Evolutionary conservation across 495 filamentous ascomycete genomes (phyloP), one percentile per base, ranked within the genome.

Genomic region (Aspergillus heteromorphus): DNA sequence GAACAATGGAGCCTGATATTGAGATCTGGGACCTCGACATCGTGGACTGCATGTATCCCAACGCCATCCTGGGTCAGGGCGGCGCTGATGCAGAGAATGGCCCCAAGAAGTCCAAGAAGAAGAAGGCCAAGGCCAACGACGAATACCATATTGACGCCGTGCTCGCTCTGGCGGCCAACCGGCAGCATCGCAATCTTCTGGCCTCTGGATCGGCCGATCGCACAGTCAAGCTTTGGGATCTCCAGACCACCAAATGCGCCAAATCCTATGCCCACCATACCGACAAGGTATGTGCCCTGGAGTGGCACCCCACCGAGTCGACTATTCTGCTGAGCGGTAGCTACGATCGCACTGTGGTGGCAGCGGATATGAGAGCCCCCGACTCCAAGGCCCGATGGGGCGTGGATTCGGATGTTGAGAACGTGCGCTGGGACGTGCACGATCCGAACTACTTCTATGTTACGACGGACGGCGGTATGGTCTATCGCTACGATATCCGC

Each of bases 1-100:
- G 93, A 49, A 97, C 95, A 1, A 95, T 97, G 79, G 93, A 97
- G 62, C 91, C 93, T 1, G 93, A 99, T 65, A 97, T 99, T 60
- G 93, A 99, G 76, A 83, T 99, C 40, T 99, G 93, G 93, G 89
- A 99, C 68, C 77, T 99, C 40, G 93, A 97, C 65, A 84, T 88
- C 1, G 83, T 99, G 40, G 93, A 99, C 74, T 86, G 86, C 78
- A 95, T 99, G 87, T 97, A 95, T 66, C 93, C 95, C 18, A 91
- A 96, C 62, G 92, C 92, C 6, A 95, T 99, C 51, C 84, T 99
- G 25, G 93, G 93, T n/a, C 87, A 90, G 64, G 86, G 84, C 8
- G 81, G 79, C n/a, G 78, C 81, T 40, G 72, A 78, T 41, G 55
- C 74, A 18, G 64, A 66, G 4, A 67, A 63, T 23, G 78, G 80